Conservation (phyloP, 2,329 filamentous ascomycete genomes). For the Lecanosticta acicola region DNA sequence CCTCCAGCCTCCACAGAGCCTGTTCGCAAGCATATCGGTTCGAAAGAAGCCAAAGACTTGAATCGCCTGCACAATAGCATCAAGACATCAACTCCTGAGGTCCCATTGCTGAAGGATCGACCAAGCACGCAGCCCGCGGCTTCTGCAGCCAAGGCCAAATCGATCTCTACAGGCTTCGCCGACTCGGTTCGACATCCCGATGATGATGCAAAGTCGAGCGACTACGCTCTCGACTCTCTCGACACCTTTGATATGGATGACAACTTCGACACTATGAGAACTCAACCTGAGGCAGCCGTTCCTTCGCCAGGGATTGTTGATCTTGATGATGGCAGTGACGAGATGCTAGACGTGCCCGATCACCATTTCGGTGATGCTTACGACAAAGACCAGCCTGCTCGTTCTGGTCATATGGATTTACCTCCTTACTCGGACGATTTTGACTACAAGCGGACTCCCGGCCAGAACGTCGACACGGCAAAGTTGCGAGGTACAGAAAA, state of each 20-base stretch:
- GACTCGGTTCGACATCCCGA: not conserved
- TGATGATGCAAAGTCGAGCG: slow-evolving; percentile 10
- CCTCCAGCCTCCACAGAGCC: not conserved
- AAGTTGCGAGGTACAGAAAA: not conserved
- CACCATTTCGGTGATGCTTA: not conserved
- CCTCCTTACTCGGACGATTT: slow-evolving; percentile 2
- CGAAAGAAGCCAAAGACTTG: slow-evolving; percentile 17
- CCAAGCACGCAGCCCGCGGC: not conserved
- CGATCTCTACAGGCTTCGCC: too few species aligned
- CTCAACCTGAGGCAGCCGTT: slow-evolving; percentile 6
- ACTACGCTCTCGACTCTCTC: slow-evolving; percentile 19
- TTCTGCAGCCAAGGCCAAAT: not conserved
- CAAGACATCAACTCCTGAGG: slow-evolving; percentile 16
- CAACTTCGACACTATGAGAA: not conserved
- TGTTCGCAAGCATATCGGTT: slow-evolving; percentile 4
- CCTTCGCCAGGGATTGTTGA: not conserved
- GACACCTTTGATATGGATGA: slow-evolving; percentile 12
- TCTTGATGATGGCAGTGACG: slow-evolving; percentile 7
- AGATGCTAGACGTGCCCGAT: slow-evolving; percentile 18
- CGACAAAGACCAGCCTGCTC: not conserved
- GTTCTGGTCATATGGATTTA: not conserved
- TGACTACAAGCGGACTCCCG: not conserved
- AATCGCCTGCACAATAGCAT: slow-evolving; percentile 24
- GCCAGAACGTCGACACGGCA: not conserved
- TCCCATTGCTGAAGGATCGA: slow-evolving; percentile 14